A percentile compares a stretch with the other conserved stretches of the same genome.
phyloP scores from a whole-genome alignment of 257 asterid genomes.

The Lavandula angustifolia region DNA sequence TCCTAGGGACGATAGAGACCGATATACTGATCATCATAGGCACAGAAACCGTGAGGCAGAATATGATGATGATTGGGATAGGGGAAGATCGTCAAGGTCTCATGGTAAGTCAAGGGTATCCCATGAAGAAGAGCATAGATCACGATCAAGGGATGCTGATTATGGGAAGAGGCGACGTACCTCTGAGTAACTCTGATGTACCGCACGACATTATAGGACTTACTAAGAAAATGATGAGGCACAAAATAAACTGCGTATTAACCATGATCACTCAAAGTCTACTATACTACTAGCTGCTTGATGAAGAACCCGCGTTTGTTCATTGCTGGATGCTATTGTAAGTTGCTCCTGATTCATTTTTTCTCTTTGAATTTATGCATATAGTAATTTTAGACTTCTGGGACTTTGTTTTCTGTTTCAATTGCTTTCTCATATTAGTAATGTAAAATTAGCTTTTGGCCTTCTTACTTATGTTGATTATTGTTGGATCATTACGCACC shows the following conservation, averaged over 20 bases:
- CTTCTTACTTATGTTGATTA: slow-evolving; percentile 7
- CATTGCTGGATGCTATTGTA: slow-evolving; percentile 45
- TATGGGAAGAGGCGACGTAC: slow-evolving; percentile 45
- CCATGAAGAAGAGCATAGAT: slow-evolving; percentile 40
- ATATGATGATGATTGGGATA: slow-evolving; percentile 45
- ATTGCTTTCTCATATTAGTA: neutral
- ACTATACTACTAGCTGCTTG: slow-evolving; percentile 34
- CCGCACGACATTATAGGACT: slow-evolving; percentile 22
- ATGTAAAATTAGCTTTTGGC: neutral
- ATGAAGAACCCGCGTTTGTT: slow-evolving; percentile 34
- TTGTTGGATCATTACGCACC: slow-evolving; percentile 12
- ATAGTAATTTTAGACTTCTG: neutral
- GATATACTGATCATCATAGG: slow-evolving; percentile 42
- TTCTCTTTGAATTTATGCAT: slow-evolving; percentile 14
- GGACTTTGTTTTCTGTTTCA: slow-evolving; percentile 12
- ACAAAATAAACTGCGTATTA: slow-evolving; percentile 36
- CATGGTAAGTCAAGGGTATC: slow-evolving; percentile 37
- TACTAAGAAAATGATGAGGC: slow-evolving; percentile 30
- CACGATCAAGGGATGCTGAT: slow-evolving; percentile 51
- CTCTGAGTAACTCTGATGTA: slow-evolving; percentile 44
- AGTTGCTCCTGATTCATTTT: slow-evolving; percentile 32
- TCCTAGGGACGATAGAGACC: slow-evolving; percentile 41
- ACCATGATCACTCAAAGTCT: slow-evolving; percentile 35
- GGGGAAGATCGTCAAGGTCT: slow-evolving; percentile 45
- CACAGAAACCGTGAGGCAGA: slow-evolving; percentile 40